Evolutionary conservation across 1,284 basidiomycete genomes (phyloP).

Genomic region (Phlebopus sp.): DNA sequence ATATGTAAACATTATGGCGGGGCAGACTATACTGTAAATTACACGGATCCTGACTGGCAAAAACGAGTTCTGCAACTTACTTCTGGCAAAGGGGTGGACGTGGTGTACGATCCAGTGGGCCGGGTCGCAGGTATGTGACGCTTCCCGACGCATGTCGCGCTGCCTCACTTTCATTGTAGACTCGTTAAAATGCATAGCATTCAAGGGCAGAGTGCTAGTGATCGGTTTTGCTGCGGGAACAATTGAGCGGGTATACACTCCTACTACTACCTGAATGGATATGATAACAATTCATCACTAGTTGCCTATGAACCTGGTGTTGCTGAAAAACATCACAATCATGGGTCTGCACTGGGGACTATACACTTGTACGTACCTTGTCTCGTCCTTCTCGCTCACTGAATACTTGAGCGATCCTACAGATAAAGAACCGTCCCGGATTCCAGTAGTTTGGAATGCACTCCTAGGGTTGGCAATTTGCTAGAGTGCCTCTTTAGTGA

Average conservation of each 20-base stretch:
- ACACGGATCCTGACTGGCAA: constrained; percentile 69
- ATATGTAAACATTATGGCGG: constrained; percentile 66
- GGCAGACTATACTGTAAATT: constrained; percentile 70
- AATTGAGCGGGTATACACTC: constrained; percentile 76
- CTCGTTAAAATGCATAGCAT: constrained; percentile 87
- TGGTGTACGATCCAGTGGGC: constrained; percentile 90
- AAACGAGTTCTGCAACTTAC: constrained; percentile 75
- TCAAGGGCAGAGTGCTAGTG: constrained; percentile 89
- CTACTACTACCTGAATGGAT: not conserved
- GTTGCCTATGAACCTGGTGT: constrained; percentile 84
- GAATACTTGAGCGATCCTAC: constrained; percentile 10
- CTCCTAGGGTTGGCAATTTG: constrained; percentile 57
- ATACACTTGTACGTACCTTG: constrained; percentile 58
- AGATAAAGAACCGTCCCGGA: constrained; percentile 69
- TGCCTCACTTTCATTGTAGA: constrained; percentile 35
- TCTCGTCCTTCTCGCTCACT: not conserved
- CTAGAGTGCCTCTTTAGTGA: not conserved
- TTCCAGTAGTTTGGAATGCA: constrained; percentile 71
- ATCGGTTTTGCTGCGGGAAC: constrained; percentile 88
- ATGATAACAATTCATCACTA: constrained; percentile 28
- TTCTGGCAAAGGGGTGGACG: constrained; percentile 78
- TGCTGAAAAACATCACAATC: constrained; percentile 84
- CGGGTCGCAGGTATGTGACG: constrained; percentile 58
- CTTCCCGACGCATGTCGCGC: not conserved
- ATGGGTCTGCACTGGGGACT: constrained; percentile 86